Evolutionary conservation across 345 rosid genomes (phyloP).

Genomic region (Populus nigra): DNA sequence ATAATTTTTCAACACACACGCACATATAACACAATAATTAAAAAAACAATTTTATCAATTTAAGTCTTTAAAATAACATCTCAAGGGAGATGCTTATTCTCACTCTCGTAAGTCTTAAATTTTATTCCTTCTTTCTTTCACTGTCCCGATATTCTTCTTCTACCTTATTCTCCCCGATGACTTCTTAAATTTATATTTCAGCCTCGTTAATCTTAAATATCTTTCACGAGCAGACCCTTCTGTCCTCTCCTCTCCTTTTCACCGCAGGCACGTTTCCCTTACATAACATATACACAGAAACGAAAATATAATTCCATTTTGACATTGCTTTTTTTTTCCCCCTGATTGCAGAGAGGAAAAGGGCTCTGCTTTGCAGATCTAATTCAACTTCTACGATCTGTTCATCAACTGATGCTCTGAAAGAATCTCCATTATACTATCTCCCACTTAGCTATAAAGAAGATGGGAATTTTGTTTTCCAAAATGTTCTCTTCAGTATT

Average conservation of each 20-base stretch:
- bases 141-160: background rate
- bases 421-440: background rate
- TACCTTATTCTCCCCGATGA: background rate
- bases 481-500: slow-evolving; percentile 25
- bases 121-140: no score
- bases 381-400: slow-evolving; percentile 15
- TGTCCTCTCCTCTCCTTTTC: slow-evolving; percentile 2
- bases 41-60: no score
- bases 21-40: no score
- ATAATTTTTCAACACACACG: no score
- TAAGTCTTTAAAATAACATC: no score
- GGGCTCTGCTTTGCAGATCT: slow-evolving; percentile 21
- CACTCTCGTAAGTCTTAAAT: no score
- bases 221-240: slow-evolving; percentile 13
- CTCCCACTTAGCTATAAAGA: background rate
- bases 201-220: background rate
- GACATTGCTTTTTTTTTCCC: background rate
- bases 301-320: background rate
- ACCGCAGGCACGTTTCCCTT: background rate
- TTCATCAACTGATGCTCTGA: background rate
- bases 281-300: background rate
- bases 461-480: slow-evolving; percentile 25
- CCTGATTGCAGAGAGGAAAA: slow-evolving; percentile 9
- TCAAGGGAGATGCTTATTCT: no score
- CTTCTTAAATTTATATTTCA: background rate